Base-by-base conservation (phyloP, 2,329 filamentous ascomycete genomes). In the Monosporascus sp. region DNA sequence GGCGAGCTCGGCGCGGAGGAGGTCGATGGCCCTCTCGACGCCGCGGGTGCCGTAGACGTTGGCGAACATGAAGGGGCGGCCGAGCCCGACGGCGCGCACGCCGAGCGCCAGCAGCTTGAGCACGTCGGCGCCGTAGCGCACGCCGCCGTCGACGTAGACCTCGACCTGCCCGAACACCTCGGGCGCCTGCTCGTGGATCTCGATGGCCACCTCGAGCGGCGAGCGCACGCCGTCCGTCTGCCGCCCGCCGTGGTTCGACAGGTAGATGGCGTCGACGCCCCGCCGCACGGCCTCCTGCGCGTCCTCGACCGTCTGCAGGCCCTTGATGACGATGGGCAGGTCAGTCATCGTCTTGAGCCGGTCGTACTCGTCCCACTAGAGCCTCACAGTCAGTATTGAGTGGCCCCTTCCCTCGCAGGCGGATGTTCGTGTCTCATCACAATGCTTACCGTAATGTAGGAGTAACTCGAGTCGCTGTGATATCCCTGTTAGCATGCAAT, bases 11-110 rank as follows among this genome's bases (percentile, higher is more conserved):
- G 68, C 62, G 67, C 74, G 77, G 52, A 78, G 62, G 5, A 79
- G 66, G 18, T 71, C 56, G 47, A 76, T 70, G 2, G 67, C 70
- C 55, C 66, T 68, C 51, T 61, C 58, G 1, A 80, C 76, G 36
- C 77, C 76, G 5, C 68, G 66, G 31, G 65, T 62, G 6, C 76
- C 77, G 55, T 73, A 79, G 18, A 72, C 63, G 57, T 78, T 78
- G 17, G 74, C 70, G 58, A 70, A 79, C 74, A 79, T 76, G 55
- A 75, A 68, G 8, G 72, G 68, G 15, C 75, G 61, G 9, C 74
- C 76, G 5, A 79, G 54, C 18, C 75, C 62, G n/a, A 71, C 67
- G 24, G 64, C 66, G 6, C 58, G 56, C 6, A 68, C 69, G 7
- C 69, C 68, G 7, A 70, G 59, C 0, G 68, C 67, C 4, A 72